A percentile compares a stretch with the other conserved stretches of the same genome.
Evolutionary conservation across 371 early-diverging fungal species (phyloP).

Genomic region (Apophysomyces ossiformis): DNA sequence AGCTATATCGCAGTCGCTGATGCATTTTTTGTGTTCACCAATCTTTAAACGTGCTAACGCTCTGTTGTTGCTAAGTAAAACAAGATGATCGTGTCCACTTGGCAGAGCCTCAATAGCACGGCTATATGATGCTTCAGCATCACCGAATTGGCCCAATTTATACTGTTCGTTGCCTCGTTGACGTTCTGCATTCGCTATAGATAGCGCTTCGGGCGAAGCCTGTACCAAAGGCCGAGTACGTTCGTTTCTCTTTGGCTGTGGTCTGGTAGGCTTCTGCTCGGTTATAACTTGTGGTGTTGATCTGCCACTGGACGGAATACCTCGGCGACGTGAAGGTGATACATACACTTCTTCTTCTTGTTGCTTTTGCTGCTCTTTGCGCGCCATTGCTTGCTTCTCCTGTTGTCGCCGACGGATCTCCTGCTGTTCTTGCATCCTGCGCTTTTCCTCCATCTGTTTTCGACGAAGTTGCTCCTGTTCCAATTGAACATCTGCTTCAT

Average conservation of each 20-base stretch:
- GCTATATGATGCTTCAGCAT: slow-evolving; percentile 78
- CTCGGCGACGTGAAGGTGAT: slow-evolving; percentile 59
- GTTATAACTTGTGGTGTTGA: slow-evolving; percentile 17
- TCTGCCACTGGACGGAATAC: slow-evolving; percentile 15
- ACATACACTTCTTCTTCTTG: slow-evolving; percentile 50
- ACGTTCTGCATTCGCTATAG: slow-evolving; percentile 50
- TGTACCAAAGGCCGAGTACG: slow-evolving; percentile 31
- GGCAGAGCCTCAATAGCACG: slow-evolving; percentile 67
- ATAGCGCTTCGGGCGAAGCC: slow-evolving; percentile 27
- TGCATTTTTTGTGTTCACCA: slow-evolving; percentile 78
- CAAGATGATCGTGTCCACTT: slow-evolving; percentile 63
- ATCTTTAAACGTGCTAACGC: slow-evolving; percentile 84
- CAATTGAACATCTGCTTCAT: background rate
- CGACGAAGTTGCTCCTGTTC: background rate
- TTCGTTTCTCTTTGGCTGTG: slow-evolving; percentile 9
- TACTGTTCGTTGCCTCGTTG: slow-evolving; percentile 81
- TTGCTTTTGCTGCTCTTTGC: slow-evolving; percentile 21
- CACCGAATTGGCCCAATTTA: slow-evolving; percentile 88
- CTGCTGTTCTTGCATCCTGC: slow-evolving; percentile 18
- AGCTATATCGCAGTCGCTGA: slow-evolving; percentile 65
- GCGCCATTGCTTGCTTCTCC: slow-evolving; percentile 9
- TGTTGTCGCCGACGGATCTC: slow-evolving; percentile 15
- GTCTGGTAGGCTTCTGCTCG: background rate
- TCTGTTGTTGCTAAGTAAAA: slow-evolving; percentile 85
- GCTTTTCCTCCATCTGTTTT: background rate